Evolutionary conservation across 225 moss, liverwort and hornwort genomes (phyloP).

Genomic region (Physcomitrellopsis africana): DNA sequence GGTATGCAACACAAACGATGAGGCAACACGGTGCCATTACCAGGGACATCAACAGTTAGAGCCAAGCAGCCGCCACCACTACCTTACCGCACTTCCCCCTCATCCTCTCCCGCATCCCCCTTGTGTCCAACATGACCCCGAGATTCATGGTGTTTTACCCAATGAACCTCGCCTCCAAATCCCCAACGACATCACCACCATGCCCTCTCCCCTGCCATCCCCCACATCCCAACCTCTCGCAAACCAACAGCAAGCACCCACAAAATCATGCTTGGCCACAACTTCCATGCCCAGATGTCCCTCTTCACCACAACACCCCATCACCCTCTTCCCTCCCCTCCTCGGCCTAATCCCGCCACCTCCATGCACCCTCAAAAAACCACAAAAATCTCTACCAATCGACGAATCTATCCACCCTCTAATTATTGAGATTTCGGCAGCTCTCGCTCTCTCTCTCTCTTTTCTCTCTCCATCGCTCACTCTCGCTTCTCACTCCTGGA

Average conservation of each 20-base stretch:
- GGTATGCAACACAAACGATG: constrained; percentile 13
- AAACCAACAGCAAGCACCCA: neutral
- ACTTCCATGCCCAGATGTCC: neutral
- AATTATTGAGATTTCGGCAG: neutral
- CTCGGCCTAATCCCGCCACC: constrained; percentile 16
- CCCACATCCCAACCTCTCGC: neutral
- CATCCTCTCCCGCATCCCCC: neutral
- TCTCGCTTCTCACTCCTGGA: neutral
- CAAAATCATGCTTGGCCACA: neutral
- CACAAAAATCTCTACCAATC: too few relatives aligned
- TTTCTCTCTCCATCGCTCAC: too few relatives aligned
- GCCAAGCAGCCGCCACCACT: neutral
- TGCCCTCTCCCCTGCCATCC: neutral
- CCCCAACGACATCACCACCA: constrained; percentile 15
- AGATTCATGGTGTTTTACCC: constrained; percentile 33
- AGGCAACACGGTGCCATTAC: constrained; percentile 1
- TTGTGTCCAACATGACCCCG: constrained; percentile 23
- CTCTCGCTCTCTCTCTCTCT: neutral
- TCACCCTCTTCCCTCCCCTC: constrained; percentile 7
- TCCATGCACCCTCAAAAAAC: constrained; percentile 15
- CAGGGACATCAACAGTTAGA: constrained; percentile 9
- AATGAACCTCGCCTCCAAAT: constrained; percentile 18
- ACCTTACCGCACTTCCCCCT: neutral
- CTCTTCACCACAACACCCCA: neutral
- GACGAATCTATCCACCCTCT: neutral